Base-by-base conservation (phyloP, 495 filamentous ascomycete species). In the Platismatia glauca region DNA sequence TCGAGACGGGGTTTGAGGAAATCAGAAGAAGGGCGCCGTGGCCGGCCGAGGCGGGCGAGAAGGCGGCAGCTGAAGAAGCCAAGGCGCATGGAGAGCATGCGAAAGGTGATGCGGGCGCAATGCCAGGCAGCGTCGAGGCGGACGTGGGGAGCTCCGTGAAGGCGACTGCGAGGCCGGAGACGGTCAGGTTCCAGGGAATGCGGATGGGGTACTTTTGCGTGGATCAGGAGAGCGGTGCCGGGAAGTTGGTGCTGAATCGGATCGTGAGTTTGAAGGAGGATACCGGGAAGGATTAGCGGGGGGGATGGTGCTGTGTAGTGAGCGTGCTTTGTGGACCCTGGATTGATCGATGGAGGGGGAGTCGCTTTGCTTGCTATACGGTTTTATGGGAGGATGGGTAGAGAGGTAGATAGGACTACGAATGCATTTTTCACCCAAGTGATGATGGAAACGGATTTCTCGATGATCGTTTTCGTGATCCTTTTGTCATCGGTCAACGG, bases 191-290 rank as follows among this genome's bases (percentile, higher is more conserved):
- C 81, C 95, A 98, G 77, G 94, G 84, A 16, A 84, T 97, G 82
- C 82, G 95, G 24, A 86, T 92, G 57, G 94, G 85, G 16, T 98
- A 97, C 72, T 97, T 91, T 81, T 76, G 76, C 44, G 73, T 96
- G 70, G 94, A 98, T 71, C 81, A 80, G 11, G 92, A 96, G 69
- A 85, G 81, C n/a, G 88, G 81, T 4, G 83, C 84, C 37, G 86
- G 86, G 38, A 88, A 84, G 69, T 75, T 96, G 55, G 84, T 97
- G 60, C 74, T 98, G 34, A 98, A 97, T 76, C 82, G 90, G 46
- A 97, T 98, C 69, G 92, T 97, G 41, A 87, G 86, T 46, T 77
- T 98, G 67, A 97, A 96, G 79, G 92, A 97, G 74, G 91, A 95
- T 75, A 74, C 81, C 29, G 86, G 86, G 38, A 91, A 91, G 52